A percentile compares a stretch with the other conserved stretches of the same genome.
phyloP scores from a whole-genome alignment of 2,329 filamentous ascomycete genomes.

The Colletotrichum kahawae region DNA sequence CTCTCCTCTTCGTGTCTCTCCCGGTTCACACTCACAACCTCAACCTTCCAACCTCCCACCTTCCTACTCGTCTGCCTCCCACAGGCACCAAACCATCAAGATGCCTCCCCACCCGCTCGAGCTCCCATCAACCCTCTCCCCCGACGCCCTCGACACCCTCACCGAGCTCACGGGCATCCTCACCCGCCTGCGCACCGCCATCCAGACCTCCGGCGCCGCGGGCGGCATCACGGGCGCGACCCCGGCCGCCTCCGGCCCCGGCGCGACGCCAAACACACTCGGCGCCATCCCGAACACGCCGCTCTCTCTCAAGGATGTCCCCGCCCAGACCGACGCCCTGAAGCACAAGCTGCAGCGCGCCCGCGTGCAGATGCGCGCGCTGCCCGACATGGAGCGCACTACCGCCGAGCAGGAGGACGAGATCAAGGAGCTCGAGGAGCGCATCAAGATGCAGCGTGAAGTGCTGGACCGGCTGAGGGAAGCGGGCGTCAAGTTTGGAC shows the following conservation, averaged over 20 bases:
- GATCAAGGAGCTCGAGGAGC: slow-evolving; percentile 68
- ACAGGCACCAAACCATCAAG: background rate
- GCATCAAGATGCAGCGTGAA: slow-evolving; percentile 66
- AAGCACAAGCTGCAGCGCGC: slow-evolving; percentile 86
- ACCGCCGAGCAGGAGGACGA: slow-evolving; percentile 74
- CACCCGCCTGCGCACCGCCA: slow-evolving; percentile 67
- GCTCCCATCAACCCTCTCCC: slow-evolving; percentile 70
- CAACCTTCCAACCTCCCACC: background rate
- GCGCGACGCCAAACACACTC: slow-evolving; percentile 31
- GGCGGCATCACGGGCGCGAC: slow-evolving; percentile 45
- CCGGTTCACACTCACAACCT: background rate
- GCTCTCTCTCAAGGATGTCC: slow-evolving; percentile 73
- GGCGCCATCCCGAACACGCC: slow-evolving; percentile 36
- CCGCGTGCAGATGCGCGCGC: slow-evolving; percentile 63
- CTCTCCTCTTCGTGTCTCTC: background rate
- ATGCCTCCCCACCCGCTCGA: slow-evolving; percentile 45
- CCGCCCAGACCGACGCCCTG: slow-evolving; percentile 76
- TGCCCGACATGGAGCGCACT: slow-evolving; percentile 74
- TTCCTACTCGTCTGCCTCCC: background rate
- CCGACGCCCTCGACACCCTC: slow-evolving; percentile 84
- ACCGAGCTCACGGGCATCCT: slow-evolving; percentile 82
- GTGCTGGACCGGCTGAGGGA: slow-evolving; percentile 61
- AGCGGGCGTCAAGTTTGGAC: slow-evolving; percentile 48
- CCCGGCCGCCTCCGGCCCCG: slow-evolving; percentile 30
- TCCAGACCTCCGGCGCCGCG: slow-evolving; percentile 41